A percentile compares a stretch with the other conserved stretches of the same genome.
phyloP scores from a whole-genome alignment of 1,284 basidiomycete species.

The Ceratobasidium theobromae region DNA sequence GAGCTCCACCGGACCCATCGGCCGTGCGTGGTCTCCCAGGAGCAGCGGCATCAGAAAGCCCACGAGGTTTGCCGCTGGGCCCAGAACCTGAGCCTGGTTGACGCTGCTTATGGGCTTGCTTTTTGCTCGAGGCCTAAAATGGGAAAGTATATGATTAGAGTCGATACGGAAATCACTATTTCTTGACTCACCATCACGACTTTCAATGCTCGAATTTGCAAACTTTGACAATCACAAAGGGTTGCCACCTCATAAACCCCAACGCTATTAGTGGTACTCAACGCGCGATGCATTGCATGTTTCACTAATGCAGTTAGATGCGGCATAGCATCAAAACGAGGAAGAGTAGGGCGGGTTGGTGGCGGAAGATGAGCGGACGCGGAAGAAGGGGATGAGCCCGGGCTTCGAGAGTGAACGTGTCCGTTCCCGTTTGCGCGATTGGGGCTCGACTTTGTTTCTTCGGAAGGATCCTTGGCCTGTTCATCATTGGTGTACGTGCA shows the following conservation, averaged over 20 bases:
- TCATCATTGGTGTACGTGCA: slow-evolving; percentile 61
- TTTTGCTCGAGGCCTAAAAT: slow-evolving; percentile 29
- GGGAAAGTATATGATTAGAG: not conserved
- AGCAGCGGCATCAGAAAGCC: slow-evolving; percentile 11
- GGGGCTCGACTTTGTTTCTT: not conserved
- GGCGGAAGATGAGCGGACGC: not conserved
- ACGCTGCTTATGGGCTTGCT: slow-evolving; percentile 28
- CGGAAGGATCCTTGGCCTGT: not conserved
- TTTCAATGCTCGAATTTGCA: slow-evolving; percentile 69
- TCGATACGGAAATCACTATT: not conserved
- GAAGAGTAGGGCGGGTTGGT: slow-evolving; percentile 1
- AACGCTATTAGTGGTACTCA: slow-evolving; percentile 81
- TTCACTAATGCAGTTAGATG: slow-evolving; percentile 79
- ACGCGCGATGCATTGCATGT: slow-evolving; percentile 86
- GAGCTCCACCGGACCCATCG: slow-evolving; percentile 1
- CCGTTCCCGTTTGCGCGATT: slow-evolving; percentile 19
- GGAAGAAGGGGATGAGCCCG: slow-evolving; percentile 17
- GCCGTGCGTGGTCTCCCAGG: slow-evolving; percentile 17
- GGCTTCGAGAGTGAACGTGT: not conserved
- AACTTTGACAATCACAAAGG: slow-evolving; percentile 80
- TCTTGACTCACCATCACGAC: slow-evolving; percentile 27
- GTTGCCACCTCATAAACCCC: slow-evolving; percentile 93
- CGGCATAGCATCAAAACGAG: slow-evolving; percentile 51
- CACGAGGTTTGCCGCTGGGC: slow-evolving; percentile 24
- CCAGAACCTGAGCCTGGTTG: slow-evolving; percentile 27